Percentiles rank a stretch among this genome's conserved stretches.
These are phyloP conservation scores for Leersia perrieri DNA, from an alignment of 176 grass and related monocot genomes.

Conservation along the genomic window DNA sequence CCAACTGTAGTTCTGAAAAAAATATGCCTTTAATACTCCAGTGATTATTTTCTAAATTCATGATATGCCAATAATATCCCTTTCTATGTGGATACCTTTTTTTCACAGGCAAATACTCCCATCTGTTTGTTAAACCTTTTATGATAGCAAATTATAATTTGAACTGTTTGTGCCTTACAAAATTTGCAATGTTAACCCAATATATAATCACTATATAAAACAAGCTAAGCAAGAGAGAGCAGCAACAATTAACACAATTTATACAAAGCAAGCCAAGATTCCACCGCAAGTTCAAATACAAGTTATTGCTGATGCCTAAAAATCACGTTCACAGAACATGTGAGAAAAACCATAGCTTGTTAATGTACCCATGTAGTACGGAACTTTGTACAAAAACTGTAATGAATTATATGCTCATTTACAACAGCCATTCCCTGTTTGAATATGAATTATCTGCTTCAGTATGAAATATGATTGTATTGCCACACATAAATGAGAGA, in stretches of 20 bases:
- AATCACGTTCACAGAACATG: slow-evolving; percentile 3
- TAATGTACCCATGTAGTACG: neutral
- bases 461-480: slow-evolving; percentile 10
- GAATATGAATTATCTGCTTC: slow-evolving; percentile 23
- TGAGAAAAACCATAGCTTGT: neutral
- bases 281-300: neutral
- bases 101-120: neutral
- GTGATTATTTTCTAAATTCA: slow-evolving; percentile 24
- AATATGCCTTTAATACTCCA: neutral
- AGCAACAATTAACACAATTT: neutral
- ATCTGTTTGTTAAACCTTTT: neutral
- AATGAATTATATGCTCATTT: neutral
- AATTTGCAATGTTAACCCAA: neutral
- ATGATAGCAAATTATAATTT: neutral
- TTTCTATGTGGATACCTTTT: neutral
- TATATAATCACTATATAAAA: neutral
- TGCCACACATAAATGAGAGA: neutral
- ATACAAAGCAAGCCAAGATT: neutral
- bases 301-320: neutral
- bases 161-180: neutral
- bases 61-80: neutral
- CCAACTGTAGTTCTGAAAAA: slow-evolving; percentile 10
- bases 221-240: neutral
- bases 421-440: neutral
- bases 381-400: neutral